phyloP scores from a whole-genome alignment of 345 rosid species.

The Erysimum cheiranthoides region DNA sequence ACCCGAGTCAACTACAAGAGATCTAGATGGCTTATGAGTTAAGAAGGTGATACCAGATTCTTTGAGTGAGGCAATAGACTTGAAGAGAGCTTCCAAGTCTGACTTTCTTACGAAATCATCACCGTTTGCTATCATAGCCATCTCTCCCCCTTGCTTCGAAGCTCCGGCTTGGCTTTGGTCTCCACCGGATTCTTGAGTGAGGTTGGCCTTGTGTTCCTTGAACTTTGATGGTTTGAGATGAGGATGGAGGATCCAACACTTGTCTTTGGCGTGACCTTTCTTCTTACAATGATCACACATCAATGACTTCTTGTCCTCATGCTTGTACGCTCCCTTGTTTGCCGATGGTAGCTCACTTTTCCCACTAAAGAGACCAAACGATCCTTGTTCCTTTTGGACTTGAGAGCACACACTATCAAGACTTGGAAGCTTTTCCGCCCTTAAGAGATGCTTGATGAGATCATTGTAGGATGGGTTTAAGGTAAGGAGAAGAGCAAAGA shows the following conservation, averaged over 20 bases:
- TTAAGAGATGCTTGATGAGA: too few relatives aligned
- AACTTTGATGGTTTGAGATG: neutral
- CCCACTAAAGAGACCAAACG: too few relatives aligned
- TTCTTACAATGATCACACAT: neutral
- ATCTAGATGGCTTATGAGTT: neutral
- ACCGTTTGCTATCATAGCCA: neutral
- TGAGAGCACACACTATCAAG: too few relatives aligned
- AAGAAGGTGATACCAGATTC: neutral
- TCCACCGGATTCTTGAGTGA: neutral
- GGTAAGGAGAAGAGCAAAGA: too few relatives aligned
- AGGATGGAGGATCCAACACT: neutral
- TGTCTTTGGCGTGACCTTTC: neutral
- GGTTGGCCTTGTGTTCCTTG: neutral
- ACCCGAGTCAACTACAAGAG: neutral
- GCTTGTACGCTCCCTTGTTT: too few relatives aligned
- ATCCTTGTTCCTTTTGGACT: too few relatives aligned
- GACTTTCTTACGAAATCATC: neutral
- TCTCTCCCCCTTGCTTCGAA: neutral
- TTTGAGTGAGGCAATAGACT: neutral
- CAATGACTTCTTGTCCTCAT: neutral
- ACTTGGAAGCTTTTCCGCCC: too few relatives aligned
- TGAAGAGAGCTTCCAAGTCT: neutral
- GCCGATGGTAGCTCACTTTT: neutral
- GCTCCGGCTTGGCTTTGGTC: neutral
- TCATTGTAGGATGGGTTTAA: too few relatives aligned